A percentile compares a stretch with the other conserved stretches of the same genome.
Evolutionary conservation across 495 filamentous ascomycete genomes (phyloP).

Genomic region (Aspergillus baeticus): DNA sequence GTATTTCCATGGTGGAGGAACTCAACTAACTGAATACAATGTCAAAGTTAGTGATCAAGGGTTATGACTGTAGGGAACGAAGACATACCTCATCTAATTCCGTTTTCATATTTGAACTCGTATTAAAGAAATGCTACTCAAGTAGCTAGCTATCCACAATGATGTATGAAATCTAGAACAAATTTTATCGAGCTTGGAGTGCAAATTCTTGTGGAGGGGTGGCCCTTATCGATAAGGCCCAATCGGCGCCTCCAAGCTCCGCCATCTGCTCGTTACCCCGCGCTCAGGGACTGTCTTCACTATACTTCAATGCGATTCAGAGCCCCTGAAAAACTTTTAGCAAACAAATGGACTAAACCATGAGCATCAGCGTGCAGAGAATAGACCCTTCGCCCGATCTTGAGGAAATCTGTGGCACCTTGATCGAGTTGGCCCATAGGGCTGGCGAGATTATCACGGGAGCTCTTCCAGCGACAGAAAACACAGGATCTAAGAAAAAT

Average conservation of each 20-base stretch:
- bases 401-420: slow-evolving; percentile 75
- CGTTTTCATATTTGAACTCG: slow-evolving; percentile 63
- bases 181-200: no score
- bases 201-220: background rate
- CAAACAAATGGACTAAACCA: background rate
- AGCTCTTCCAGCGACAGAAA: slow-evolving; percentile 65
- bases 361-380: background rate
- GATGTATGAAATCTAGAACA: no score
- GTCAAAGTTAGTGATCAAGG: background rate
- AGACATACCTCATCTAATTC: slow-evolving; percentile 74
- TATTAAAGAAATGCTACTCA: no score
- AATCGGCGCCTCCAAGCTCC: background rate
- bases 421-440: slow-evolving; percentile 69
- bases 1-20: slow-evolving; percentile 90
- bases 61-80: background rate
- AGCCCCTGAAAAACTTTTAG: background rate
- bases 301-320: no score
- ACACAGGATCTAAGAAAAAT: slow-evolving; percentile 78
- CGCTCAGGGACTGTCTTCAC: no score
- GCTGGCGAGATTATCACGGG: slow-evolving; percentile 80
- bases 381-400: slow-evolving; percentile 53
- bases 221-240: slow-evolving; percentile 1
- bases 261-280: background rate
- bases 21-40: slow-evolving; percentile 67
- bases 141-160: background rate